A percentile compares a stretch with the other conserved stretches of the same genome.
Conservation (phyloP, 129 eudicot genomes). For the Gnaphalium uliginosum region DNA sequence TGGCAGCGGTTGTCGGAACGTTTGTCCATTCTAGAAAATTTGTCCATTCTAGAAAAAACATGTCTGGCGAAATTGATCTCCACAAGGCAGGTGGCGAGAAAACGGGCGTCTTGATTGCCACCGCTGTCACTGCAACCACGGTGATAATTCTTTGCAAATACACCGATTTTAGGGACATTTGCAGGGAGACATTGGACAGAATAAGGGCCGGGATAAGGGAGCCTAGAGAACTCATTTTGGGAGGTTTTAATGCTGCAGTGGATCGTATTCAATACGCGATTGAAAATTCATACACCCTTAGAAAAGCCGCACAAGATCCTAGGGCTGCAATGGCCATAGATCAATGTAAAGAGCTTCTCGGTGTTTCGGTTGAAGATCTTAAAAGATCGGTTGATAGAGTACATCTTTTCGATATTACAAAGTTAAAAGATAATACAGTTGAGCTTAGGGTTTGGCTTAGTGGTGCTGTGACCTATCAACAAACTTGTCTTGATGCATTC, state of each 20-base stretch:
- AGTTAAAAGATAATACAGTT: constrained; percentile 28
- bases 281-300: constrained; percentile 29
- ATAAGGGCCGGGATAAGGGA: constrained; percentile 26
- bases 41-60: constrained; percentile 12
- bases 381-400: constrained; percentile 38
- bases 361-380: constrained; percentile 46
- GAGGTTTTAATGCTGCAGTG: constrained; percentile 32
- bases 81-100: constrained; percentile 13
- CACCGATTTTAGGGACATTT: constrained; percentile 46
- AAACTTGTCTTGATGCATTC: constrained; percentile 59
- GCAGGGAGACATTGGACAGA: constrained; percentile 35
- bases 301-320: constrained; percentile 38
- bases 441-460: constrained; percentile 62
- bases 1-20: constrained; percentile 52
- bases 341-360: constrained; percentile 45
- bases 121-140: constrained; percentile 19
- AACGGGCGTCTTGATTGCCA: constrained; percentile 4
- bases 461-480: constrained; percentile 56
- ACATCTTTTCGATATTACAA: constrained; percentile 13
- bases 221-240: constrained; percentile 39
- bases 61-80: background rate
- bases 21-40: constrained; percentile 26
- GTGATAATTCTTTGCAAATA: constrained; percentile 43
- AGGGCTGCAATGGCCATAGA: constrained; percentile 32
- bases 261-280: constrained; percentile 29